Evolutionary conservation across 2,329 filamentous ascomycete species (phyloP).

Genomic region (Aspergillus clavatus): DNA sequence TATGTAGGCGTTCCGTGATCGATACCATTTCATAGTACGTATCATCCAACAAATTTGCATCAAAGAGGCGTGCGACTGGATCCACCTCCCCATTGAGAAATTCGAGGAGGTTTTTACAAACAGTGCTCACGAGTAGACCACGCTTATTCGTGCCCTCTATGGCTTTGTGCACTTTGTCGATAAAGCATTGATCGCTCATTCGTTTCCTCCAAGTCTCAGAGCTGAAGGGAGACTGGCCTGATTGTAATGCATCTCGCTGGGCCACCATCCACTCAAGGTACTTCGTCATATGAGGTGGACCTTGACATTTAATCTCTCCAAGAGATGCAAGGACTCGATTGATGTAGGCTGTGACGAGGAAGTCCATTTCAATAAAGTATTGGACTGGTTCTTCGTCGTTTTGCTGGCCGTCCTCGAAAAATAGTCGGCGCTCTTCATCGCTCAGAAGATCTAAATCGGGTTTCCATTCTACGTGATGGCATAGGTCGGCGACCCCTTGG

Average conservation of each 20-base stretch:
- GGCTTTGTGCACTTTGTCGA: background rate
- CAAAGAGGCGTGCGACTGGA: background rate
- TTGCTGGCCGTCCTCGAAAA: background rate
- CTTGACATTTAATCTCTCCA: background rate
- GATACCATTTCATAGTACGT: slow-evolving; percentile 6
- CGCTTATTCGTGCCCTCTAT: background rate
- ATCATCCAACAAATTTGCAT: slow-evolving; percentile 1
- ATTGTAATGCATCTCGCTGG: background rate
- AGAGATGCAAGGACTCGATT: background rate
- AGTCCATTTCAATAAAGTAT: slow-evolving; percentile 3
- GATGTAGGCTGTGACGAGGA: background rate
- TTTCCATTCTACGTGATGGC: slow-evolving; percentile 4
- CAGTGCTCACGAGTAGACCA: background rate
- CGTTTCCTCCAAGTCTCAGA: background rate
- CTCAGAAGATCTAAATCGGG: slow-evolving; percentile 1
- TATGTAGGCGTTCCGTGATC: background rate
- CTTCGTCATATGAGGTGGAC: background rate
- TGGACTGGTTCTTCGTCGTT: background rate
- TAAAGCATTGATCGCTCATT: background rate
- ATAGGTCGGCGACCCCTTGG: background rate
- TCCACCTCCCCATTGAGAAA: background rate
- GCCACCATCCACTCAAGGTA: slow-evolving; percentile 1
- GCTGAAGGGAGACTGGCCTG: background rate
- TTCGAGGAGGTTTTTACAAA: background rate
- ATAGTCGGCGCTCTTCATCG: background rate